Evolutionary conservation across 2,329 filamentous ascomycete species (phyloP).

Genomic region (Xylariaceae sp.): DNA sequence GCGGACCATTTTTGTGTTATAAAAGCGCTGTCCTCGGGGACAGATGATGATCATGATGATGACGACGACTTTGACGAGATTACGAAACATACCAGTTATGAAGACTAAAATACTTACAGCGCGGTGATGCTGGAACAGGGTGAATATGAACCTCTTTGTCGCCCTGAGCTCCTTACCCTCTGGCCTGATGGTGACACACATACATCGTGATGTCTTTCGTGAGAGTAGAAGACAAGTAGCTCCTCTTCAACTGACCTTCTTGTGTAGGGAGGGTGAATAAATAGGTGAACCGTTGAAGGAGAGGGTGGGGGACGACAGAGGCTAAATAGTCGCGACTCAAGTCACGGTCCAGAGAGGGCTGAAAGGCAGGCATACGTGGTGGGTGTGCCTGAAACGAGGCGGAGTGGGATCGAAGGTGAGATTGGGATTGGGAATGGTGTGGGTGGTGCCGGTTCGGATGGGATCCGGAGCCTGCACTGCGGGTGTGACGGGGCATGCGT

Average conservation of each 20-base stretch:
- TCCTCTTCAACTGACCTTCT: neutral
- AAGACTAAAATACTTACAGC: constrained; percentile 17
- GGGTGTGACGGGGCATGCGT: constrained; percentile 17
- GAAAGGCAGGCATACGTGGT: constrained; percentile 5
- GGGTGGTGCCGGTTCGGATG: constrained; percentile 18
- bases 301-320: neutral
- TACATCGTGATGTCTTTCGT: neutral
- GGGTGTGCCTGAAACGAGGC: neutral
- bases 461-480: constrained; percentile 11
- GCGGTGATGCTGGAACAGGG: constrained; percentile 11
- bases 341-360: neutral
- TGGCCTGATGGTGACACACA: neutral
- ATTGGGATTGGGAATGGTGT: constrained; percentile 7
- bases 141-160: constrained; percentile 12
- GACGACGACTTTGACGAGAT: constrained; percentile 27
- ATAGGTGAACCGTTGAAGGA: too few relatives aligned
- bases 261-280: too few relatives aligned
- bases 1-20: constrained; percentile 12
- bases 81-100: constrained; percentile 25
- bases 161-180: neutral
- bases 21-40: constrained; percentile 27
- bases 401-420: neutral
- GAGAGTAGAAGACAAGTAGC: neutral
- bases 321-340: neutral
- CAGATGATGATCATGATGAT: constrained; percentile 27